Evolutionary conservation across 495 filamentous ascomycete genomes (phyloP), one percentile per base, ranked within the genome.

Genomic region (Aspergillus avenaceus): DNA sequence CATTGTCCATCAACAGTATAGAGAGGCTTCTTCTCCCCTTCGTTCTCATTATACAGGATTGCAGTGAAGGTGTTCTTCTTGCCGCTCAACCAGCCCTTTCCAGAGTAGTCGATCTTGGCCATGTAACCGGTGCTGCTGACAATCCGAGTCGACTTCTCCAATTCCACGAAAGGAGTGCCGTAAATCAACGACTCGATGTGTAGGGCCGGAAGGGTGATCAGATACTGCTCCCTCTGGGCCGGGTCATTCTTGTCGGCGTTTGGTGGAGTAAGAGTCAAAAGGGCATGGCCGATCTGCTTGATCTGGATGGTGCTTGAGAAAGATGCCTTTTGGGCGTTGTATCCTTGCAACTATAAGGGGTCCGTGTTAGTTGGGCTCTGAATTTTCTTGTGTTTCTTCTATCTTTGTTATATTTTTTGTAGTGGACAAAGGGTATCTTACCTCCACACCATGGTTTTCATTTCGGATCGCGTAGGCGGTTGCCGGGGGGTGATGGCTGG

Each of bases 261-360:
- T 49, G 74, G 83, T 4, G 72, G 71, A 41, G 88, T 86, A 47
- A 96, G 68, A 23, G 87, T 83, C 43, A 91, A 80, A 16, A 95
- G 70, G n/a, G 92, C 91, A 60, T 97, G 92, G 47, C 93, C 93
- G 66, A 97, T 86, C 75, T 97, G 92, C 71, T 93, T 95, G 63
- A 98, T 85, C 56, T 92, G 84, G 67, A 98, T 97, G 9, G 92
- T 95, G 52, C 86, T 84, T 25, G 86, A 87, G 65, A 97, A 96
- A 19, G 86, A 90, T 6, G 91, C 93, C 66, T 96, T 97, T 61
- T 97, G 95, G n/a, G 88, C 95, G 57, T 97, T 96, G 72, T 97
- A 96, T 49, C 95, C 93, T 78, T 95, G 83, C 3, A 98, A 77
- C 70, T 87, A 54, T 22, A 34, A 21, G 19, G 8, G 42, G 14